Conservation (phyloP, 768 basidiomycete genomes). For the Rhizopogon sp. region DNA sequence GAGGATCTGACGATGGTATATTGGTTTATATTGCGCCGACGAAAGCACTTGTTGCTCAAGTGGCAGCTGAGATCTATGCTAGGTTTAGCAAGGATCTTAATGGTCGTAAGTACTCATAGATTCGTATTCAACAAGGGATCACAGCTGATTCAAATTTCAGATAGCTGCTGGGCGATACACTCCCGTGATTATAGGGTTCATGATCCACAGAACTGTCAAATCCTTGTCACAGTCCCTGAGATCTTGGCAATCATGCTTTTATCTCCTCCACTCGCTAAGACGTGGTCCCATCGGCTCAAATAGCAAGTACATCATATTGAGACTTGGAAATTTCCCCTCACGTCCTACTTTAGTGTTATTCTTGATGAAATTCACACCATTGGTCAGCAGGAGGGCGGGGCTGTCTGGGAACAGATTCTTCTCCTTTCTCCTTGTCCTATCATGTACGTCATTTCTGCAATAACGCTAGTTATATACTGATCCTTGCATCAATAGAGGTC, state of each 20-base stretch:
- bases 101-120: slow-evolving; percentile 31
- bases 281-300: slow-evolving; percentile 61
- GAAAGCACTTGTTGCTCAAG: slow-evolving; percentile 68
- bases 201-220: slow-evolving; percentile 64
- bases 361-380: slow-evolving; percentile 56
- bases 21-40: slow-evolving; percentile 73
- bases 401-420: slow-evolving; percentile 74
- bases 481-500: slow-evolving; percentile 36
- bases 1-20: slow-evolving; percentile 59
- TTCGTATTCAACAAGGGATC: background rate
- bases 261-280: slow-evolving; percentile 55
- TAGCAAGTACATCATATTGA: slow-evolving; percentile 30
- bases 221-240: slow-evolving; percentile 71
- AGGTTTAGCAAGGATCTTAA: slow-evolving; percentile 55
- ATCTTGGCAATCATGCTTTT: slow-evolving; percentile 65
- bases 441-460: slow-evolving; percentile 41
- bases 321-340: background rate
- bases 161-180: slow-evolving; percentile 59
- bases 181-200: slow-evolving; percentile 61
- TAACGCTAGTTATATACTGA: background rate
- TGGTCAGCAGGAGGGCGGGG: slow-evolving; percentile 63
- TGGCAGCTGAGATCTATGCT: slow-evolving; percentile 71
- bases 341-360: slow-evolving; percentile 45
- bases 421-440: slow-evolving; percentile 66
- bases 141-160: slow-evolving; percentile 25